Evolutionary conservation across 2,329 filamentous ascomycete species (phyloP), one percentile per base, ranked within the genome.

Genomic region (Monilinia laxa): DNA sequence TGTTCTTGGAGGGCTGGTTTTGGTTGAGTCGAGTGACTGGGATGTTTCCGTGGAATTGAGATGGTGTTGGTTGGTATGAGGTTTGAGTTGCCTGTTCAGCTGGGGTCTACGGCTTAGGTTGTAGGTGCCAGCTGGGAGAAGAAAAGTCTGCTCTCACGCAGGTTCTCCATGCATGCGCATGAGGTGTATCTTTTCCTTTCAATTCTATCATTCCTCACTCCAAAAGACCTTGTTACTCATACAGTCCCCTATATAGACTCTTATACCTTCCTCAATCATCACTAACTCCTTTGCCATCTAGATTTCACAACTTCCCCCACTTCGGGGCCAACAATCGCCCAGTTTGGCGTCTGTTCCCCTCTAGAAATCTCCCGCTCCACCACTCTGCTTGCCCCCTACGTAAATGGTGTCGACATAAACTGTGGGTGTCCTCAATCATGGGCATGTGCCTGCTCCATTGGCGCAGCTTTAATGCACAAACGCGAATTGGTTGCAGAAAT

Each of bases 401-500:
- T 85, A 63, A 83, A 83, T 72, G 89, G 89, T 69, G 83, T 91
- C 3, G 87, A 91, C 72, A 80, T 91, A 52, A 91, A 91, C 78
- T 91, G 89, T 76, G 89, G 89, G 14, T 91, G 89, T 73, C 89
- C 89, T 10, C 89, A 91, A 77, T 85, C 84, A 7, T 91, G 89
- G 89, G 88, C 89, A 0, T 89, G 89, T 72, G 84, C 87, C 53
- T 86, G 88, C 75, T 85, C 81, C 1, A 80, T 91, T 3, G 89
- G 89, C 6, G 89, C 88, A 5, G 86, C 86, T n/a, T 79, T 91
- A 45, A 90, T 91, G 87, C 81, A 85, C 55, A 79, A 82, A 60
- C 83, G 87, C 11, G 85, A 87, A 70, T 80, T 89, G 4, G 88
- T 91, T n/a, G 82, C 85, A 4, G 83, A 86, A 68, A 89, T 91